A percentile compares a stretch with the other conserved stretches of the same genome.
phyloP scores from a whole-genome alignment of 1,284 basidiomycete species.

The Cryptococcus sp. region DNA sequence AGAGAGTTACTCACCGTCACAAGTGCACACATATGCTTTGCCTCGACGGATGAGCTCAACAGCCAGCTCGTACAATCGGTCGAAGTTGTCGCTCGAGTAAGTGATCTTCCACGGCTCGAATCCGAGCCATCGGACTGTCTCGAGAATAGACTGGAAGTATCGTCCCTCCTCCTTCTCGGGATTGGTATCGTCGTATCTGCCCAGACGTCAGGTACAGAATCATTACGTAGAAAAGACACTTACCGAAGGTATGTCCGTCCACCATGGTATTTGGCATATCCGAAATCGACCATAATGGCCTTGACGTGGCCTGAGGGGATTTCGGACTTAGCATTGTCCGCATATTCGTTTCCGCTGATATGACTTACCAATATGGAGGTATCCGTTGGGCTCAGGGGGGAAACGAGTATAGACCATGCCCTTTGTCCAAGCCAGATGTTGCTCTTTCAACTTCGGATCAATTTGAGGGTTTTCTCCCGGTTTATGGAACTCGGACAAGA shows the following conservation, averaged over 20 bases:
- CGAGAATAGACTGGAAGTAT: conserved; percentile 96
- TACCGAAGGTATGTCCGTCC: conserved; percentile 86
- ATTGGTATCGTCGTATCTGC: conserved; percentile 91
- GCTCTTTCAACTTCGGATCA: conserved; percentile 71
- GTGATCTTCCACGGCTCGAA: conserved; percentile 99
- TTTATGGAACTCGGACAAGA: conserved; percentile 89
- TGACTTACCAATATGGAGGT: conserved; percentile 74
- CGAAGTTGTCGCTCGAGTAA: conserved; percentile 98
- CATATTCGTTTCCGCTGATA: background rate
- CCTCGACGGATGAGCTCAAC: conserved; percentile 87
- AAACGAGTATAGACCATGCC: conserved; percentile 93
- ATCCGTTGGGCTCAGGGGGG: conserved; percentile 98
- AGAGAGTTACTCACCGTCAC: conserved; percentile 68
- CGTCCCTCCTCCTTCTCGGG: conserved; percentile 94
- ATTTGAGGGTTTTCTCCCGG: conserved; percentile 93
- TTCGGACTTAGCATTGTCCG: background rate
- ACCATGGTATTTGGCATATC: conserved; percentile 87
- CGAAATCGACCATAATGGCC: conserved; percentile 98
- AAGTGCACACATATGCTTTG: conserved; percentile 95
- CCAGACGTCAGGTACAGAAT: background rate
- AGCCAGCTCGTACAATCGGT: conserved; percentile 82
- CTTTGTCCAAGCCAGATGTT: conserved; percentile 78
- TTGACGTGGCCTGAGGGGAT: conserved; percentile 80
- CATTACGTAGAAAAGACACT: conserved; percentile 12
- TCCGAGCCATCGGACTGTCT: conserved; percentile 94